Conservation (phyloP, 1,139 yeast genomes). For the Sugiyamaella pinicola region DNA sequence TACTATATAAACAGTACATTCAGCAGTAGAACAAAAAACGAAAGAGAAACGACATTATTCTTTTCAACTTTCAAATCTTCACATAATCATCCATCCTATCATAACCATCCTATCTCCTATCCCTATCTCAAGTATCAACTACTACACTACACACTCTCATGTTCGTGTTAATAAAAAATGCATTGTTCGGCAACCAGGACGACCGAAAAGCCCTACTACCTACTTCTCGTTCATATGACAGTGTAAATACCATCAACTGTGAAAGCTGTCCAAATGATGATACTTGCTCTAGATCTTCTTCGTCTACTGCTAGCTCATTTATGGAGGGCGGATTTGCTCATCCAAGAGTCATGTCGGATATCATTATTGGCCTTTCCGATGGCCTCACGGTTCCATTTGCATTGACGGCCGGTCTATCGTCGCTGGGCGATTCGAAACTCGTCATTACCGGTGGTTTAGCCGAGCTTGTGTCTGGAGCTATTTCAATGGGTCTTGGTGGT, state of each 20-base stretch:
- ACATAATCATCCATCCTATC: too few species aligned
- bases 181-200: slow-evolving; percentile 34
- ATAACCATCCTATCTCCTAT: too few species aligned
- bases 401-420: slow-evolving; percentile 76
- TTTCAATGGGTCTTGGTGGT: slow-evolving; percentile 85
- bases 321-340: slow-evolving; percentile 30
- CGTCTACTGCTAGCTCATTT: slow-evolving; percentile 23
- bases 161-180: slow-evolving; percentile 40
- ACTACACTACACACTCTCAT: slow-evolving; percentile 32
- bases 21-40: too few species aligned
- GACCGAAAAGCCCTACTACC: slow-evolving; percentile 39
- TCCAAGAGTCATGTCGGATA: slow-evolving; percentile 74
- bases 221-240: slow-evolving; percentile 33
- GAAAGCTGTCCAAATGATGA: slow-evolving; percentile 22
- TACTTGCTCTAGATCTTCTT: slow-evolving; percentile 25
- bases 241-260: slow-evolving; percentile 22
- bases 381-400: slow-evolving; percentile 87
- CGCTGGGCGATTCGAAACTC: slow-evolving; percentile 69
- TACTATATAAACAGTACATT: too few species aligned
- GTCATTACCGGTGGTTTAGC: slow-evolving; percentile 88
- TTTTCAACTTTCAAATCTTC: too few species aligned
- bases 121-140: too few species aligned
- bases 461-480: slow-evolving; percentile 81
- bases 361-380: slow-evolving; percentile 76
- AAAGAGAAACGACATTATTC: too few species aligned